A percentile compares a stretch with the other conserved stretches of the same genome.
phyloP scores from a whole-genome alignment of 1,284 basidiomycete species.

The Apiotrichum gracile region DNA sequence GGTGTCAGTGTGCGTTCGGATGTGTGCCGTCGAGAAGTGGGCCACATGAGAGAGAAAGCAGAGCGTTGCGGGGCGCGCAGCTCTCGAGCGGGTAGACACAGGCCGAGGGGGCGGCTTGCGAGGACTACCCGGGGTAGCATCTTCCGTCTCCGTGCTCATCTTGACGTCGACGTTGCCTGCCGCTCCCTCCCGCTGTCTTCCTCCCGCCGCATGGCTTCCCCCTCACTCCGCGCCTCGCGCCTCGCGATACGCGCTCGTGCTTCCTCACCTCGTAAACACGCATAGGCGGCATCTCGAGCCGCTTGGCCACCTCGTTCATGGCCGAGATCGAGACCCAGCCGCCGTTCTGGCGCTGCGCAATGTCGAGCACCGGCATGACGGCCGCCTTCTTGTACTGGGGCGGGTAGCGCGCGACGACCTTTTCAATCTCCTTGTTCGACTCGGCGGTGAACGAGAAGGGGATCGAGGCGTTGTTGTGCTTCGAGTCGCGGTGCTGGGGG shows the following conservation, averaged over 20 bases:
- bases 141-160: background rate
- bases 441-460: slow-evolving; percentile 79
- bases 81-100: no score
- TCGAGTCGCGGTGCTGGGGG: slow-evolving; percentile 80
- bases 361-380: slow-evolving; percentile 91
- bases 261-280: slow-evolving; percentile 79
- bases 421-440: slow-evolving; percentile 76
- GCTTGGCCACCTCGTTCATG: slow-evolving; percentile 94
- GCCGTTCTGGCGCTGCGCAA: slow-evolving; percentile 95
- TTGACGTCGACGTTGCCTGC: no score
- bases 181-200: background rate
- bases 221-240: no score
- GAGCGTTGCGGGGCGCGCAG: no score
- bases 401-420: slow-evolving; percentile 89
- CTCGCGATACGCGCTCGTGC: background rate
- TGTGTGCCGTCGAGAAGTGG: no score
- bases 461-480: slow-evolving; percentile 89
- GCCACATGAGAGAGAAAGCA: no score
- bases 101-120: no score
- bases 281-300: slow-evolving; percentile 95
- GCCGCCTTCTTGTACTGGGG: slow-evolving; percentile 97
- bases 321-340: slow-evolving; percentile 98
- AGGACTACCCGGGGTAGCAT: no score
- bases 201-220: background rate
- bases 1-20: background rate